Evolutionary conservation across 148 eudicot genomes (phyloP).

Genomic region (Fallopia convolvulus): DNA sequence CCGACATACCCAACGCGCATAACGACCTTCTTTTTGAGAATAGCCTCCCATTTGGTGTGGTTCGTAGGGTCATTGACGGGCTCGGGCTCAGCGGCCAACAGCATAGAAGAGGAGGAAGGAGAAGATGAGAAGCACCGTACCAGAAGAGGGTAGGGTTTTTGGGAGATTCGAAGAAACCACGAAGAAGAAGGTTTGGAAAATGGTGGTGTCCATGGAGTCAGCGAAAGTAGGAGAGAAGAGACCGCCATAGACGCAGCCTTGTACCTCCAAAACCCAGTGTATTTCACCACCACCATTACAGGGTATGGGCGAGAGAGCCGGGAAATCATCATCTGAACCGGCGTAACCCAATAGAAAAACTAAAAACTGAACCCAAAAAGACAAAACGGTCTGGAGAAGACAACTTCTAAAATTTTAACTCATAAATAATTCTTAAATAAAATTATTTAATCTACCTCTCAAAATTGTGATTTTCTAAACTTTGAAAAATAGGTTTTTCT

Average conservation of each 20-base stretch:
- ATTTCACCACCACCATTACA: neutral
- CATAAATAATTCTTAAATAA: no score
- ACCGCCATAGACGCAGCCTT: conserved; percentile 9
- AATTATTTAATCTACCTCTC: no score
- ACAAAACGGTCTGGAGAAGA: neutral
- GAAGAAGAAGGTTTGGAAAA: neutral
- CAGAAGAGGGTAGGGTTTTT: conserved; percentile 2
- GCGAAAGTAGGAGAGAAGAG: conserved; percentile 16
- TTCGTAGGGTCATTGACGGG: neutral
- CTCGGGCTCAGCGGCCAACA: neutral
- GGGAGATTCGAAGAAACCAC: neutral
- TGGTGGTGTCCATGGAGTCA: conserved; percentile 14
- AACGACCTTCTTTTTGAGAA: conserved; percentile 81
- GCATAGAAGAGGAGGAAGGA: neutral
- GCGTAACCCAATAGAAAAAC: neutral
- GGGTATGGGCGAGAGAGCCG: neutral
- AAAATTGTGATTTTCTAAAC: no score
- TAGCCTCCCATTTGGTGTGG: conserved; percentile 51
- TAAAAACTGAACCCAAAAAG: neutral
- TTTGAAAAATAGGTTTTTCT: no score
- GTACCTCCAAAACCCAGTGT: neutral
- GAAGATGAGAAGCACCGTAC: conserved; percentile 5
- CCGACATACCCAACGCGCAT: conserved; percentile 98
- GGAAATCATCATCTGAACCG: neutral
- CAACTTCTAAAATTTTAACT: no score